A percentile compares a stretch with the other conserved stretches of the same genome.
Conservation (phyloP, 768 basidiomycete genomes). For the Coprinopsis marcescibilis region DNA sequence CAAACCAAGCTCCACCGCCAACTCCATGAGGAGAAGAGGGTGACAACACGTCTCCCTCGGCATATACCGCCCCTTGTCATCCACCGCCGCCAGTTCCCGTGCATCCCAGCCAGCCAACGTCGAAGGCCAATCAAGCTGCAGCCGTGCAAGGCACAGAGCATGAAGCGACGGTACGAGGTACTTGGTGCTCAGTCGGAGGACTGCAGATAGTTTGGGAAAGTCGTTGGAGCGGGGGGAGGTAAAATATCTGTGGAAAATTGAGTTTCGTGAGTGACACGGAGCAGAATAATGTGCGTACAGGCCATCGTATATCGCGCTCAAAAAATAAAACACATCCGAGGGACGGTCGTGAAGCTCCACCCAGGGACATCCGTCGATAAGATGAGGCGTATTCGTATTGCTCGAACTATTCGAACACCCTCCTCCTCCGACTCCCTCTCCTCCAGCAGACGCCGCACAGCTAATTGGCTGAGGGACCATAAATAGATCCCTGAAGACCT, state of each 20-base stretch:
- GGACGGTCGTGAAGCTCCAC: slow-evolving; percentile 63
- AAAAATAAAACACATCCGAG: slow-evolving; percentile 59
- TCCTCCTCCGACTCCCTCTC: not conserved
- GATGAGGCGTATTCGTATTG: slow-evolving; percentile 25
- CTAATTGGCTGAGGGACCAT: slow-evolving; percentile 50
- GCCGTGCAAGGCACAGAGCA: slow-evolving; percentile 50
- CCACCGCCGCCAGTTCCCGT: slow-evolving; percentile 53
- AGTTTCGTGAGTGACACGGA: not conserved
- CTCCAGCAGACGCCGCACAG: too few relatives aligned
- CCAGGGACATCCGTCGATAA: slow-evolving; percentile 52
- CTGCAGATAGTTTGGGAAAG: slow-evolving; percentile 55
- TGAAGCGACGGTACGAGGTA: slow-evolving; percentile 70
- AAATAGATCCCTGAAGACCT: slow-evolving; percentile 68
- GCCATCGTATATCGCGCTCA: slow-evolving; percentile 71
- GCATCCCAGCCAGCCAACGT: slow-evolving; percentile 65
- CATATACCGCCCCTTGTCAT: slow-evolving; percentile 44
- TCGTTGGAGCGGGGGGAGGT: slow-evolving; percentile 42
- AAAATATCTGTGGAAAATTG: slow-evolving; percentile 45
- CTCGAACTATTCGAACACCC: not conserved
- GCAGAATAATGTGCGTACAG: slow-evolving; percentile 43
- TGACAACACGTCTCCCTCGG: slow-evolving; percentile 58
- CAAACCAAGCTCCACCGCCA: slow-evolving; percentile 64
- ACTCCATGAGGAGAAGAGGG: slow-evolving; percentile 64
- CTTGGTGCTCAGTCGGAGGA: slow-evolving; percentile 69
- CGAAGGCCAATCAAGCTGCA: slow-evolving; percentile 61